phyloP scores from a whole-genome alignment of 208 protist species.

The Spongospora subterranea region DNA sequence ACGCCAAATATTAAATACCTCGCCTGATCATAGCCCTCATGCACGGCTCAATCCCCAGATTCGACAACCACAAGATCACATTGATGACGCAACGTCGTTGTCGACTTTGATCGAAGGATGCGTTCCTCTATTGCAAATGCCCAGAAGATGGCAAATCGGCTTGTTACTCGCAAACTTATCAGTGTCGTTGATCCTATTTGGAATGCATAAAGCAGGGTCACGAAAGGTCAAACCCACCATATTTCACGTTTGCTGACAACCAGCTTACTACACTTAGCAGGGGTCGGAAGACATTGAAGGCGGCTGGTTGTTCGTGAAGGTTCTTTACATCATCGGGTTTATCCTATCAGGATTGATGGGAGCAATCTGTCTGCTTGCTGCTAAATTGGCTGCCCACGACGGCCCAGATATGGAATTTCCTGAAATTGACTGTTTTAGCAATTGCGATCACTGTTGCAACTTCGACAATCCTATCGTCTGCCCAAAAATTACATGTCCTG shows the following conservation, averaged over 20 bases:
- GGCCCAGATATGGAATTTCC: not conserved
- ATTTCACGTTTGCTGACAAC: not conserved
- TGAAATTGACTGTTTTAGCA: not conserved
- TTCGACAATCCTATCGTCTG: not conserved
- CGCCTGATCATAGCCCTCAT: not conserved
- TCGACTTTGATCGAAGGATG: not conserved
- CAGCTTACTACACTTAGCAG: not conserved
- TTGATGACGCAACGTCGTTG: not conserved
- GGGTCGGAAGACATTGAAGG: not conserved
- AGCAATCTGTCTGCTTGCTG: not conserved
- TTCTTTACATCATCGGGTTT: constrained; percentile 40
- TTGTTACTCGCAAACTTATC: not conserved
- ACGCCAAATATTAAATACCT: not conserved
- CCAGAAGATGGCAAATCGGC: not conserved
- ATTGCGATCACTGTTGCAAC: not conserved
- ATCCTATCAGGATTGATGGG: not conserved
- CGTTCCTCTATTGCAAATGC: not conserved
- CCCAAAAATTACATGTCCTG: not conserved
- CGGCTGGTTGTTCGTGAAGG: constrained; percentile 51
- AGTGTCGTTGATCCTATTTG: constrained; percentile 5
- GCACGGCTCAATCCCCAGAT: too few relatives aligned
- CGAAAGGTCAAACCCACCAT: not conserved
- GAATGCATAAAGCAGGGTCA: not conserved
- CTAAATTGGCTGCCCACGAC: not conserved
- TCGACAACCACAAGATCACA: not conserved